Percentiles rank a stretch among this genome's conserved stretches.
These are phyloP conservation scores for Bipolaris zeicola DNA, from an alignment of 2,329 filamentous ascomycete genomes.

Conservation along the genomic window DNA sequence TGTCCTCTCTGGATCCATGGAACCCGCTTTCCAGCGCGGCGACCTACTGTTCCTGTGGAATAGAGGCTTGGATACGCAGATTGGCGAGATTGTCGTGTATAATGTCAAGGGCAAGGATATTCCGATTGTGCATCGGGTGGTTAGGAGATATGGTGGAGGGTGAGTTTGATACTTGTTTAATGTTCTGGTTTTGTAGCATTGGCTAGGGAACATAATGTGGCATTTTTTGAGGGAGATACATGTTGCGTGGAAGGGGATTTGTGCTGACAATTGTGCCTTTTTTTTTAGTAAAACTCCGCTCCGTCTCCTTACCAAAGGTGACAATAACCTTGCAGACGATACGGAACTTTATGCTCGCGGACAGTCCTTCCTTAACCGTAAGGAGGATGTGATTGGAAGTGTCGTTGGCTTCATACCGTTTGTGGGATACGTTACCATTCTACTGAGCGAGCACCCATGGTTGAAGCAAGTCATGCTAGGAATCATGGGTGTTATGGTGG, in stretches of 20 bases:
- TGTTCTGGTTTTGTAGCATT: background rate
- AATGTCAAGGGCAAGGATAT: slow-evolving; percentile 94
- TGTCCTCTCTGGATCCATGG: slow-evolving; percentile 84
- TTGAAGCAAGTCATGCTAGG: slow-evolving; percentile 93
- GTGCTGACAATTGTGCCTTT: no score
- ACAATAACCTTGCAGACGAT: slow-evolving; percentile 94
- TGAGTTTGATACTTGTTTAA: slow-evolving; percentile 43
- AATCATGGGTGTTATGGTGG: slow-evolving; percentile 91
- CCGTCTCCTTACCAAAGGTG: slow-evolving; percentile 90
- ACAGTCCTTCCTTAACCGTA: slow-evolving; percentile 82
- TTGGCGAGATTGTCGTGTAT: slow-evolving; percentile 77
- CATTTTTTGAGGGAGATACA: no score
- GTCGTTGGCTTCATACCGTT: slow-evolving; percentile 92
- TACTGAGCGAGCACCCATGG: slow-evolving; percentile 95
- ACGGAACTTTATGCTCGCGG: slow-evolving; percentile 86
- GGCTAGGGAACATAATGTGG: background rate
- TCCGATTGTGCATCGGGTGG: slow-evolving; percentile 92
- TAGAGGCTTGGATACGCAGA: slow-evolving; percentile 64
- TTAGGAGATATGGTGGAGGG: slow-evolving; percentile 70
- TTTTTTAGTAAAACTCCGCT: slow-evolving; percentile 50
- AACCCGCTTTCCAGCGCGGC: slow-evolving; percentile 79
- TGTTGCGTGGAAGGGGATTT: no score
- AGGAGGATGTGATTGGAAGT: slow-evolving; percentile 87
- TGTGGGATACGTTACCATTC: slow-evolving; percentile 95
- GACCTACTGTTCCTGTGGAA: slow-evolving; percentile 81